Conservation (phyloP, 805 yeast genomes). For the Scheffersomyces amazonensis region DNA sequence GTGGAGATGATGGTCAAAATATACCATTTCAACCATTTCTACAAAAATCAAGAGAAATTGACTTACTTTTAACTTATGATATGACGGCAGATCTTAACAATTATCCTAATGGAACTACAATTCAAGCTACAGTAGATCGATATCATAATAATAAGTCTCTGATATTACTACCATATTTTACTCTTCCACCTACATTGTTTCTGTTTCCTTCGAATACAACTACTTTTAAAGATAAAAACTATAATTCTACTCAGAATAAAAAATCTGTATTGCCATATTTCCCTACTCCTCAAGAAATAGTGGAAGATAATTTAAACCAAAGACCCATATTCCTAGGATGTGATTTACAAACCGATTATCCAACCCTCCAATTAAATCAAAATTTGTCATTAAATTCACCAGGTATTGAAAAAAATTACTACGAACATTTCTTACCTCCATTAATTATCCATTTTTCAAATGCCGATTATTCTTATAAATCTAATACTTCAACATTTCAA, state of each 20-base stretch:
- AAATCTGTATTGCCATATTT: constrained; percentile 32
- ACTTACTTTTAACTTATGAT: constrained; percentile 40
- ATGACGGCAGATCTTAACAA: constrained; percentile 50
- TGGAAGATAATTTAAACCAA: constrained; percentile 13
- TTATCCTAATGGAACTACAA: constrained; percentile 59
- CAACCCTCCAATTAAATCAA: background rate
- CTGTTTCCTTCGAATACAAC: background rate
- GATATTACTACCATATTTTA: constrained; percentile 12
- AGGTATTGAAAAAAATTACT: too few relatives aligned
- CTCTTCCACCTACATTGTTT: background rate
- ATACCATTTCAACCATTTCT: constrained; percentile 46
- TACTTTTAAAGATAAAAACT: background rate
- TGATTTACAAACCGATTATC: constrained; percentile 28
- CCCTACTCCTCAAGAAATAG: constrained; percentile 26
- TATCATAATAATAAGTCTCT: constrained; percentile 16
- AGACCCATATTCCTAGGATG: constrained; percentile 44
- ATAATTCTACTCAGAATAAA: background rate
- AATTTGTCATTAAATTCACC: constrained; percentile 2
- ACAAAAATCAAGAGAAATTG: constrained; percentile 31
- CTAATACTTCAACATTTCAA: constrained; percentile 62
- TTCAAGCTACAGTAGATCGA: constrained; percentile 36
- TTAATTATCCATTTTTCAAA: constrained; percentile 53
- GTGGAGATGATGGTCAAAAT: constrained; percentile 50
- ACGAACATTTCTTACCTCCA: constrained; percentile 49
- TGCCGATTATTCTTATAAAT: constrained; percentile 32